A percentile compares a stretch with the other conserved stretches of the same genome.
Evolutionary conservation across 169 alveolate genomes (phyloP).

Genomic region (Eimeria falciformis): DNA sequence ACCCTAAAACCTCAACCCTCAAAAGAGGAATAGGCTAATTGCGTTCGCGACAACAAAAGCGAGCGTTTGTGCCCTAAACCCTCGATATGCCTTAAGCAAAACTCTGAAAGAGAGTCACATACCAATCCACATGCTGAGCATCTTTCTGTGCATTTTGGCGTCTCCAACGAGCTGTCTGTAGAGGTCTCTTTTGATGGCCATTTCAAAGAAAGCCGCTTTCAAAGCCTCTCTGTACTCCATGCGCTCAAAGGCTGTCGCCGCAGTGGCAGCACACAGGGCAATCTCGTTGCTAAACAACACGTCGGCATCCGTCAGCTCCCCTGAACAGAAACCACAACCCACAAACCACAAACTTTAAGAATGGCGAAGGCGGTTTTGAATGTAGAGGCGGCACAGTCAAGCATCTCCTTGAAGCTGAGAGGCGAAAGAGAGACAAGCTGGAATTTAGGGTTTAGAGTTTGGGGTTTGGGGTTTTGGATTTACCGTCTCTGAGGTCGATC

Average conservation of each 20-base stretch:
- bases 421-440: background rate
- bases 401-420: background rate
- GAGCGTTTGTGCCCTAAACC: background rate
- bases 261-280: conserved; percentile 83
- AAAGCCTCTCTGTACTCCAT: conserved; percentile 91
- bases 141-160: conserved; percentile 69
- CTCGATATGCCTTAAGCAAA: too few species aligned
- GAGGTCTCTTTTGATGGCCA: conserved; percentile 85
- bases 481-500: conserved; percentile 57
- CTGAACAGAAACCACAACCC: conserved; percentile 66
- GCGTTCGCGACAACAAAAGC: background rate
- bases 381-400: background rate
- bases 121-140: conserved; percentile 75
- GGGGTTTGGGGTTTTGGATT: conserved; percentile 15
- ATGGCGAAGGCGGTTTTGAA: background rate
- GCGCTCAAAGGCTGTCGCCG: conserved; percentile 86
- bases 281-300: conserved; percentile 89
- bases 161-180: conserved; percentile 83
- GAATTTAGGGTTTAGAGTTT: background rate
- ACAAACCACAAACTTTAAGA: background rate
- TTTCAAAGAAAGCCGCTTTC: conserved; percentile 89
- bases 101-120: conserved; percentile 46
- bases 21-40: too few species aligned
- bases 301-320: conserved; percentile 81
- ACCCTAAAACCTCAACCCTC: conserved; percentile 23